Evolutionary conservation across 2,329 filamentous ascomycete genomes (phyloP), one percentile per base, ranked within the genome.

Genomic region (Dryadomyces quercivorus): DNA sequence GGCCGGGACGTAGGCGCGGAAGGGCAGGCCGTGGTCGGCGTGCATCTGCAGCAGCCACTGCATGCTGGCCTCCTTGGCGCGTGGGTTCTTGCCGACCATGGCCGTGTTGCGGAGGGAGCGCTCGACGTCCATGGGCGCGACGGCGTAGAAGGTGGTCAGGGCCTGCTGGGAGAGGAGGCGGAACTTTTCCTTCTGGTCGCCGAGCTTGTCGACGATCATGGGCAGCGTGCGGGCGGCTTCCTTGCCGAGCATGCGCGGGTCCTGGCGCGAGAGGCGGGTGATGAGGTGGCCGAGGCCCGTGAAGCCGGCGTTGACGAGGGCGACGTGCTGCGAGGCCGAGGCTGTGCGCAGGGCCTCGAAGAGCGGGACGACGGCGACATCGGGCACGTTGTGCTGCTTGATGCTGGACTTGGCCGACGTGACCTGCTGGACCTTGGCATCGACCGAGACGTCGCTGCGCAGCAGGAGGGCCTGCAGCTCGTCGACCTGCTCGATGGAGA

Each of bases 21-120:
- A 96, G 42, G 84, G 83, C 60, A 96, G 73, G 43, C 81, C 82
- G 56, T 90, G 80, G 53, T 88, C 85, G 64, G 84, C 80, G 66
- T 93, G 86, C 84, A 92, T 94, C 79, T 89, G 84, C 38, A 89
- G 76, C 40, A 96, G 73, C 91, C 91, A 96, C 58, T 84, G 78
- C 81, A 96, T 84, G 60, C 84, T 84, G 53, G 82, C 76, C 71
- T 95, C 90, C 69, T 94, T 95, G 57, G 89, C 85, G 63, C 88
- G 82, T 38, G 87, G 73, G 68, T 91, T 94, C 72, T 86, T 89
- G 59, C 88, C 86, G 47, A 77, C 77, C 70, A 96, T 81, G 56
- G 87, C 89, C 52, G 76, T 77, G 62, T 90, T 89, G 61, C 88
- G 84, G 56, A 96, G 80, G 61, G 84, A 80, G 57, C 84, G 78